These are phyloP conservation scores for Brassica napus DNA, from an alignment of 345 rosid genomes.

Conservation along the genomic window DNA sequence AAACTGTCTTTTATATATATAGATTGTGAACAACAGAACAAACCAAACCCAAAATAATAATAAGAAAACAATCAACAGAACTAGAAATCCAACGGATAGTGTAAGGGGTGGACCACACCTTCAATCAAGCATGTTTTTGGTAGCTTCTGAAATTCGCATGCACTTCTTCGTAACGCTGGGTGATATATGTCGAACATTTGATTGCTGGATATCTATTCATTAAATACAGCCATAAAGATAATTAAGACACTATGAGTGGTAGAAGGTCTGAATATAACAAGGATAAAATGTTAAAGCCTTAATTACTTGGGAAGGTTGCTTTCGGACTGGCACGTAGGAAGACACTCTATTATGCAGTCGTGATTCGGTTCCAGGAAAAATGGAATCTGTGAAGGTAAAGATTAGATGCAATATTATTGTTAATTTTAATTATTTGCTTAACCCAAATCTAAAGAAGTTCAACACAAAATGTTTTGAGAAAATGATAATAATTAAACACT, in stretches of 20 bases:
- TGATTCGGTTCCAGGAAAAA: conserved; percentile 71
- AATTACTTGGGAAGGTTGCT: conserved; percentile 69
- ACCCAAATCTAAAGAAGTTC: not conserved
- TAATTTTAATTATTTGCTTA: not conserved
- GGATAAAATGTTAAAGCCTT: conserved; percentile 12
- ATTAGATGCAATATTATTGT: not conserved
- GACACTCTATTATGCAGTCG: conserved; percentile 80
- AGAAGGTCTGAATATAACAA: not conserved
- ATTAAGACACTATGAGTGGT: not conserved
- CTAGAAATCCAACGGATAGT: not conserved
- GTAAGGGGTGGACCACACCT: not conserved
- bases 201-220: conserved; percentile 8
- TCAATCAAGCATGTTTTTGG: not conserved
- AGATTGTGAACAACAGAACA: not conserved
- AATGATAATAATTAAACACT: not conserved
- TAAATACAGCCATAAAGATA: not conserved
- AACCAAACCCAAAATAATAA: conserved; percentile 12
- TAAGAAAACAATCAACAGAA: not conserved
- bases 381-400: conserved; percentile 50
- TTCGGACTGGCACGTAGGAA: conserved; percentile 78
- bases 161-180: not conserved
- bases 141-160: not conserved
- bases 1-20: not conserved
- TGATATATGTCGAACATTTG: conserved; percentile 2
- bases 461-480: not conserved